Percentiles rank a stretch among this genome's conserved stretches.
These are phyloP conservation scores for Polytrichum commune DNA, from an alignment of 225 moss, liverwort and hornwort genomes.

Conservation along the genomic window DNA sequence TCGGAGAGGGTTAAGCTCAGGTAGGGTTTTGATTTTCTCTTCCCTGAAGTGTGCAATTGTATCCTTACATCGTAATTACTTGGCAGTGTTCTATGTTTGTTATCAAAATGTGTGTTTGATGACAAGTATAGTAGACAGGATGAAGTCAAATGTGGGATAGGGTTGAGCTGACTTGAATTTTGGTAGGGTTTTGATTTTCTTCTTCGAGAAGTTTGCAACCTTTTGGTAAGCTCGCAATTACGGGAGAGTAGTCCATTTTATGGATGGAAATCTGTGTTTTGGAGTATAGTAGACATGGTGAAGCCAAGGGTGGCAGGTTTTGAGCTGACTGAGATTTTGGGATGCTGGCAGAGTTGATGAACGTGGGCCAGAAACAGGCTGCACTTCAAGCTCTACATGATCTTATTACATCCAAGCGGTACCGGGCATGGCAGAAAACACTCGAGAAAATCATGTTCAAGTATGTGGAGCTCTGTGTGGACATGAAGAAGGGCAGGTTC, in stretches of 20 bases:
- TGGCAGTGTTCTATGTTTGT: no score
- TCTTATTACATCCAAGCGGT: conserved; percentile 93
- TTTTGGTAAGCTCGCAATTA: neutral
- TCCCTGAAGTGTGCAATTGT: no score
- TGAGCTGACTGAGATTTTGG: conserved; percentile 14
- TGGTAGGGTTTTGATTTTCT: neutral
- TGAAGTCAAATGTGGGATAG: neutral
- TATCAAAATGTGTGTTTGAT: no score
- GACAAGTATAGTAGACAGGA: no score
- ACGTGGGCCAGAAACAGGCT: conserved; percentile 98
- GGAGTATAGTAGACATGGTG: neutral
- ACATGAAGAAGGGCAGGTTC: conserved; percentile 98
- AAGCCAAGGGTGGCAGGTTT: neutral
- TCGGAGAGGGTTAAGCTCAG: no score
- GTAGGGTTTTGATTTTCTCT: no score
- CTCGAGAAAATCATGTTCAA: conserved; percentile 98
- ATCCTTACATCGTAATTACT: no score
- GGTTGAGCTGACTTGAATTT: neutral
- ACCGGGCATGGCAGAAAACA: conserved; percentile 97
- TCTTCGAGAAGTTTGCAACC: neutral
- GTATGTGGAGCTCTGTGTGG: conserved; percentile 96
- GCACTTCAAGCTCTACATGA: conserved; percentile 94
- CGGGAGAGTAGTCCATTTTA: no score
- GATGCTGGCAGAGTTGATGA: conserved; percentile 83
- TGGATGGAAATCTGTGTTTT: neutral